Conservation (phyloP, 371 early-diverging fungal genomes). For the Parasitella parasitica region DNA sequence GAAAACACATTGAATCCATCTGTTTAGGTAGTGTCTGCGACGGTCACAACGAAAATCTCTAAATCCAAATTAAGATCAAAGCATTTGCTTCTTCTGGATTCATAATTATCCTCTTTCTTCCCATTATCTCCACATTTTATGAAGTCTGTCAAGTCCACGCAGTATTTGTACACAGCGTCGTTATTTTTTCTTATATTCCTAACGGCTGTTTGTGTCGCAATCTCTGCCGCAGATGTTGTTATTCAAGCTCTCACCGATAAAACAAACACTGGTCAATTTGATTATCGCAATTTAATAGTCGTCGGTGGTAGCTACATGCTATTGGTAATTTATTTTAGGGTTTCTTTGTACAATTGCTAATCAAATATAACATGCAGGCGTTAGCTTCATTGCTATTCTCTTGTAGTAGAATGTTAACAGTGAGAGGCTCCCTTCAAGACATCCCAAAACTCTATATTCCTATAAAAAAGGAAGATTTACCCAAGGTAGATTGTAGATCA, state of each 20-base stretch:
- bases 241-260: constrained; percentile 56
- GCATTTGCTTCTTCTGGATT: not conserved
- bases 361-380: constrained; percentile 21
- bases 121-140: constrained; percentile 2
- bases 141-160: constrained; percentile 19
- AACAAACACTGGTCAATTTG: constrained; percentile 33
- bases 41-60: not conserved
- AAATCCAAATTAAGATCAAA: not conserved
- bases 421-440: constrained; percentile 55
- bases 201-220: constrained; percentile 54
- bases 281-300: constrained; percentile 57
- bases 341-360: not conserved
- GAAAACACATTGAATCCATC: not conserved
- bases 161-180: constrained; percentile 39
- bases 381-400: constrained; percentile 49
- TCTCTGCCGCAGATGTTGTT: constrained; percentile 63
- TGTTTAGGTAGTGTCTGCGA: not conserved
- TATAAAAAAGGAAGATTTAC: constrained; percentile 63
- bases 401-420: constrained; percentile 58
- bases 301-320: constrained; percentile 58
- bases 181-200: constrained; percentile 35
- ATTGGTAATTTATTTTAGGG: constrained; percentile 28
- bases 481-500: constrained; percentile 44
- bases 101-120: not conserved
- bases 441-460: constrained; percentile 75